Conservation (phyloP, 2,329 filamentous ascomycete species). For the Aspergillus alliaceus region DNA sequence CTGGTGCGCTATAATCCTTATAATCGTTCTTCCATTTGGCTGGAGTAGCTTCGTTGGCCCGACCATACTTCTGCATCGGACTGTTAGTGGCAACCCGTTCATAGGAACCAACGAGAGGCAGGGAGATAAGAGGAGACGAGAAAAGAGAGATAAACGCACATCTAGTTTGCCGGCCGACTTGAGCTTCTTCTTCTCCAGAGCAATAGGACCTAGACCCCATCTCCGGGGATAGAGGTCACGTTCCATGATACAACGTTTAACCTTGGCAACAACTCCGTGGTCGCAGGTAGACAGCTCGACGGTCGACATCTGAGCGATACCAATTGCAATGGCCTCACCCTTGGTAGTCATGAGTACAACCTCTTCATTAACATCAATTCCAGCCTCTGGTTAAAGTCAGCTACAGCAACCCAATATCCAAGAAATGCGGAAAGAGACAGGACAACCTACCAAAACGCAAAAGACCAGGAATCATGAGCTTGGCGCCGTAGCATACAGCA, state of each 20-base stretch:
- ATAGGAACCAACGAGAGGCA: no score
- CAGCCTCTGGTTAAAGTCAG: constrained; percentile 61
- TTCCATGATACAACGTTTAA: constrained; percentile 99
- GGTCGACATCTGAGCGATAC: constrained; percentile 96
- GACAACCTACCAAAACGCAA: constrained; percentile 74
- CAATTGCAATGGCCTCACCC: constrained; percentile 95
- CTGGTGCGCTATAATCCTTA: constrained; percentile 74
- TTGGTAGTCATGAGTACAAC: constrained; percentile 98
- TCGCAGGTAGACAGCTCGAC: constrained; percentile 96
- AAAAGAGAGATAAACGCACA: constrained; percentile 43
- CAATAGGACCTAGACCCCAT: constrained; percentile 94
- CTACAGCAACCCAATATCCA: neutral
- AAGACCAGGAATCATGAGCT: constrained; percentile 97
- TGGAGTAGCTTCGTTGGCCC: constrained; percentile 87
- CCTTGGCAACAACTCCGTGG: constrained; percentile 96
- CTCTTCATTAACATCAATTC: constrained; percentile 93
- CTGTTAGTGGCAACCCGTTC: constrained; percentile 32
- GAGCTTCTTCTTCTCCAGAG: constrained; percentile 98
- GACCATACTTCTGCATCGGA: constrained; percentile 72
- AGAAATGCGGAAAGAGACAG: neutral
- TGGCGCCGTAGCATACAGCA: constrained; percentile 96
- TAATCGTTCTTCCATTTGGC: constrained; percentile 91
- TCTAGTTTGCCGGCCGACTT: constrained; percentile 97
- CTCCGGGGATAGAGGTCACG: constrained; percentile 93
- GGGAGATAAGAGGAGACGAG: no score